phyloP scores from a whole-genome alignment of 2,329 filamentous ascomycete genomes.

The Nigrospora oryzae region DNA sequence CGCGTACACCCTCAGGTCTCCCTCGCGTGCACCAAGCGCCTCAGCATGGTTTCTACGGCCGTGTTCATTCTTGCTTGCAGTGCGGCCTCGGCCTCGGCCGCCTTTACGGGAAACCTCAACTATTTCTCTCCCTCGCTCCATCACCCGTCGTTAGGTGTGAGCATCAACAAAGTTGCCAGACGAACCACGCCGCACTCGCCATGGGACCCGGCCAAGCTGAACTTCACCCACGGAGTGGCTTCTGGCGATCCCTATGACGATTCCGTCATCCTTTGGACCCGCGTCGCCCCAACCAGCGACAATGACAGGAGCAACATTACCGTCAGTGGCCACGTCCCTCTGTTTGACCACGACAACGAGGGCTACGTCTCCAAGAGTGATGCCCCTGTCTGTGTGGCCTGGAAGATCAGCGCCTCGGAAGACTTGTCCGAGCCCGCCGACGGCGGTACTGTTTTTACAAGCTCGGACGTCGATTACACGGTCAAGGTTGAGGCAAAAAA shows the following conservation, averaged over 20 bases:
- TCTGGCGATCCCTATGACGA: slow-evolving; percentile 40
- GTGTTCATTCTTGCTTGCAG: slow-evolving; percentile 4
- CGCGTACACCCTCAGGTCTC: too few relatives aligned
- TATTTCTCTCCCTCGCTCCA: slow-evolving; percentile 52
- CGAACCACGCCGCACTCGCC: slow-evolving; percentile 35
- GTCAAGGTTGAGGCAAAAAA: slow-evolving; percentile 62
- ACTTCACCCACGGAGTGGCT: slow-evolving; percentile 52
- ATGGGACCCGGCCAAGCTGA: slow-evolving; percentile 37
- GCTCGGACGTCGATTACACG: slow-evolving; percentile 66
- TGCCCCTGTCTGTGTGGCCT: slow-evolving; percentile 59
- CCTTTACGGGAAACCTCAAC: slow-evolving; percentile 40
- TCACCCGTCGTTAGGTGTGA: slow-evolving; percentile 49
- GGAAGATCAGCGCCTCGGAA: slow-evolving; percentile 46
- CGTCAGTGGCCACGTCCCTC: slow-evolving; percentile 26
- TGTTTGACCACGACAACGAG: slow-evolving; percentile 34
- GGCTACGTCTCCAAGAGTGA: slow-evolving; percentile 38
- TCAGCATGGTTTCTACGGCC: slow-evolving; percentile 10
- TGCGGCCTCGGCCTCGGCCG: slow-evolving; percentile 10
- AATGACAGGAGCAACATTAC: slow-evolving; percentile 35
- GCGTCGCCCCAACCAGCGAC: slow-evolving; percentile 30
- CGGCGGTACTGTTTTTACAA: slow-evolving; percentile 56
- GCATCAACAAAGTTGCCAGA: slow-evolving; percentile 48
- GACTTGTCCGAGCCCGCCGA: slow-evolving; percentile 34
- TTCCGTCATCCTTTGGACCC: slow-evolving; percentile 43
- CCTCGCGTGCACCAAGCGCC: neutral